Evolutionary conservation across 495 filamentous ascomycete genomes (phyloP).

Genomic region (Hyaloscypha bicolor): DNA sequence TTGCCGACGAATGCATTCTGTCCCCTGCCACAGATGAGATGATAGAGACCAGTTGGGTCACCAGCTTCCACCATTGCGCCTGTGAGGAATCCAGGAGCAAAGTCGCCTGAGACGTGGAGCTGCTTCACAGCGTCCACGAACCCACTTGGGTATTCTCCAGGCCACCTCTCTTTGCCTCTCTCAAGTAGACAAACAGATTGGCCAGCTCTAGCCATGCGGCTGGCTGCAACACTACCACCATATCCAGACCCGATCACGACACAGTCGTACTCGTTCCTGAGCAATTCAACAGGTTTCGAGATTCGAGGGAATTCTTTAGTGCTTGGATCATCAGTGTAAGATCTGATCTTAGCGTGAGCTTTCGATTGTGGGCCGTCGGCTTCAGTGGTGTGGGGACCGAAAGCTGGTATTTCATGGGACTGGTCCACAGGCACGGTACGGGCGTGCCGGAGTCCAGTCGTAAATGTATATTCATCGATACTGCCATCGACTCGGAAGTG

Average conservation of each 20-base stretch:
- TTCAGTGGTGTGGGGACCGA: constrained; percentile 18
- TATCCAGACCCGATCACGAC: constrained; percentile 71
- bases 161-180: constrained; percentile 63
- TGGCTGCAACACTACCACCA: constrained; percentile 66
- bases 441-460: constrained; percentile 1
- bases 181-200: constrained; percentile 65
- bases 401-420: constrained; percentile 22
- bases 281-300: constrained; percentile 56
- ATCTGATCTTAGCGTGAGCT: constrained; percentile 40
- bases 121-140: constrained; percentile 47
- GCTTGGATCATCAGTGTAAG: constrained; percentile 45
- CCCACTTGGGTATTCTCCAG: constrained; percentile 61
- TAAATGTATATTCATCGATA: constrained; percentile 2
- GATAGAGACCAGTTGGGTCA: constrained; percentile 63
- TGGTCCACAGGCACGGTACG: constrained; percentile 12
- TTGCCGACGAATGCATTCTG: constrained; percentile 69
- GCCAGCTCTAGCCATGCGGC: constrained; percentile 63
- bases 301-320: constrained; percentile 50
- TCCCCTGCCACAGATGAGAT: constrained; percentile 63
- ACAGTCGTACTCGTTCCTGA: constrained; percentile 61
- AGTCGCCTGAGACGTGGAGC: constrained; percentile 58
- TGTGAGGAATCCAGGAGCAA: constrained; percentile 43
- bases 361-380: constrained; percentile 40
- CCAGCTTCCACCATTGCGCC: constrained; percentile 47
- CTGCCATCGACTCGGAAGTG: constrained; percentile 8